Percentiles rank a stretch among this genome's conserved stretches.
phyloP scores from a whole-genome alignment of 192 early-diverging fungal genomes.

The Backusella sp. region DNA sequence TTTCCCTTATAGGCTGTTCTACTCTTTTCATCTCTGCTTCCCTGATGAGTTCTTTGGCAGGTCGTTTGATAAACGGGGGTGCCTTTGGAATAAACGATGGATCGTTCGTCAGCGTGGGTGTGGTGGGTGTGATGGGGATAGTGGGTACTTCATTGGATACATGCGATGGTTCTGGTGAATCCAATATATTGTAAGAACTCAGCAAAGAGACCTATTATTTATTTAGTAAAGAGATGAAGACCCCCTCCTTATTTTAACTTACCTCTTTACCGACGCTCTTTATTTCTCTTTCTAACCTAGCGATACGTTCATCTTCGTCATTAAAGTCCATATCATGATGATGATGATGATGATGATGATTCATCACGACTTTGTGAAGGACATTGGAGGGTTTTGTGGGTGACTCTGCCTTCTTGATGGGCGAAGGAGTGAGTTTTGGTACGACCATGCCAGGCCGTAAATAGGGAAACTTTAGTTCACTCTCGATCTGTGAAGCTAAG shows the following conservation, averaged over 20 bases:
- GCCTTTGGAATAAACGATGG: slow-evolving; percentile 3
- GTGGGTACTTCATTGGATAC: neutral
- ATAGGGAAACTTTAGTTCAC: neutral
- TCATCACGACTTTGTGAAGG: neutral
- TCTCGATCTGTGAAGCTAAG: neutral
- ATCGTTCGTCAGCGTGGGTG: neutral
- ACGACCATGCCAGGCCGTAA: neutral
- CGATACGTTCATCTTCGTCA: neutral
- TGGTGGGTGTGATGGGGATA: neutral
- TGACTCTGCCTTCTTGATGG: neutral
- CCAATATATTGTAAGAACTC: neutral
- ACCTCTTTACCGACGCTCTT: slow-evolving; percentile 2
- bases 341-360: neutral
- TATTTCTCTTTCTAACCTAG: slow-evolving; percentile 1
- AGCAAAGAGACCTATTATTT: neutral
- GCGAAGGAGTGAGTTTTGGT: neutral
- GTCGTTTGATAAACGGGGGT: neutral
- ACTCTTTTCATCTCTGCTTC: neutral
- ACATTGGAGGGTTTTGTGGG: neutral
- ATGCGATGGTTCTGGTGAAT: neutral
- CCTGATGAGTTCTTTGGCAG: neutral
- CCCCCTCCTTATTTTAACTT: neutral
- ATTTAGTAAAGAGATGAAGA: too few species aligned
- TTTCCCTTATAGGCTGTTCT: neutral
- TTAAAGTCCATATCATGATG: neutral